Percentiles rank a stretch among this genome's conserved stretches.
These are phyloP conservation scores for Dendrostoma leiphaemia DNA, from an alignment of 2,329 filamentous ascomycete genomes.

Conservation along the genomic window DNA sequence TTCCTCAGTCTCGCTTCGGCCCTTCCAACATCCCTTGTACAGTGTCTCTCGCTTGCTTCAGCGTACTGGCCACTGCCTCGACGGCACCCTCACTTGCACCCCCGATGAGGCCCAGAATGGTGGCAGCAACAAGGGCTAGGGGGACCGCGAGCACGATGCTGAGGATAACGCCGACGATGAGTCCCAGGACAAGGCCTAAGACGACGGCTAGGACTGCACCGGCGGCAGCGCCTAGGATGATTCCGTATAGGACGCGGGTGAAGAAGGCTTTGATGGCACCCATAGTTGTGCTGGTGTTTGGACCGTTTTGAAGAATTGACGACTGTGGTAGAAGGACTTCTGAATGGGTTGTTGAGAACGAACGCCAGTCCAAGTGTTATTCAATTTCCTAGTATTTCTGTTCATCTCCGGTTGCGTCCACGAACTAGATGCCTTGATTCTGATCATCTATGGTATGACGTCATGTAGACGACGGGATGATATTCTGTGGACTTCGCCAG, in stretches of 20 bases:
- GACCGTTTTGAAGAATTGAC: too few relatives aligned
- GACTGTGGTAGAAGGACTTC: too few relatives aligned
- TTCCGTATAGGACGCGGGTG: constrained; percentile 10
- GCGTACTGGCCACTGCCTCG: not conserved
- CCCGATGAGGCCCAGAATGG: constrained; percentile 3
- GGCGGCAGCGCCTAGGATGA: not conserved
- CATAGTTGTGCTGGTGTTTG: too few relatives aligned
- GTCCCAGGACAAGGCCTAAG: constrained; percentile 1
- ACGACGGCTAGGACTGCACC: constrained; percentile 1
- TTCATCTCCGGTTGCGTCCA: too few relatives aligned
- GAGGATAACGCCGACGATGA: constrained; percentile 2
- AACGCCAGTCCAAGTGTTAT: too few relatives aligned
- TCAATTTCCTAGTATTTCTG: too few relatives aligned
- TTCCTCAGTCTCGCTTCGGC: constrained; percentile 3
- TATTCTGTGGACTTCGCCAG: too few relatives aligned
- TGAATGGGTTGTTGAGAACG: too few relatives aligned
- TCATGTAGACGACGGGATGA: too few relatives aligned
- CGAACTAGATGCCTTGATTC: too few relatives aligned
- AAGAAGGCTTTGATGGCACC: constrained; percentile 5
- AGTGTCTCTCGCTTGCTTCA: not conserved
- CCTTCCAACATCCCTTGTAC: not conserved
- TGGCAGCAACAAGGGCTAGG: not conserved
- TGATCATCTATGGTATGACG: too few relatives aligned
- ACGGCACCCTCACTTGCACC: constrained; percentile 9
- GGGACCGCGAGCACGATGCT: constrained; percentile 2